Evolutionary conservation across 352 stramenopile species (phyloP), one percentile per base, ranked within the genome.

Genomic region (Aphanomyces cochlioides): DNA sequence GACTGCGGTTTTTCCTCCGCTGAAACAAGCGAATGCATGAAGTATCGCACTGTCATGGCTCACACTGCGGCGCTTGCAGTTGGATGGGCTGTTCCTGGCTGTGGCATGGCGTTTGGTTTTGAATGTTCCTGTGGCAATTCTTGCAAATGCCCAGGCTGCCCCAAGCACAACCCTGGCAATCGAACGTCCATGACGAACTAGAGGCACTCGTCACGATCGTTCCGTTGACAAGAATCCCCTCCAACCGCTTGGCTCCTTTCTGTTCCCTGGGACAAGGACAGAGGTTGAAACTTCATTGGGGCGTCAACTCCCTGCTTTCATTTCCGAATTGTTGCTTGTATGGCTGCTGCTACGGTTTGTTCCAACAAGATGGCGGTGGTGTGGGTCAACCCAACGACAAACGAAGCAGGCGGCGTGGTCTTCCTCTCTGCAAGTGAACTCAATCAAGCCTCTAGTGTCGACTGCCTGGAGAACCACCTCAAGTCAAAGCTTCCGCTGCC

Each of bases 61-160:
- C 87, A 95, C 61, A 89, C 85, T 3, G 87, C 87, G 7, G 87
- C 87, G 4, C 71, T 93, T 5, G 87, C 87, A 38, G 75, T 93
- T 39, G 87, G 87, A 3, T 95, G 87, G 87, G 74, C 80, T 5
- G 83, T 95, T 4, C 83, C 87, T 48, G 87, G 87, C 0, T 95
- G 87, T 56, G 87, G 80, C 3, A 95, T 95, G 87, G 77, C 79
- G 1, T 86, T 75, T 74, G 87, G 87, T 5, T 81, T 83, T 50
- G 85, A 94, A 60, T 94, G 87, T 65, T 93, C 81, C 0, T 94
- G 87, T 19, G 87, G 84, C 7, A 85, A 92, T 69, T 77, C 74
- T 40, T 95, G 87, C 67, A 89, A 90, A 56, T 95, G 85, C 67
- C 75, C 72, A 19, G 87, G 87, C 13, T 95, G 87, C 73, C 85